Evolutionary conservation across 1,284 basidiomycete species (phyloP), one percentile per base, ranked within the genome.

Genomic region (Neolentinus lepideus): DNA sequence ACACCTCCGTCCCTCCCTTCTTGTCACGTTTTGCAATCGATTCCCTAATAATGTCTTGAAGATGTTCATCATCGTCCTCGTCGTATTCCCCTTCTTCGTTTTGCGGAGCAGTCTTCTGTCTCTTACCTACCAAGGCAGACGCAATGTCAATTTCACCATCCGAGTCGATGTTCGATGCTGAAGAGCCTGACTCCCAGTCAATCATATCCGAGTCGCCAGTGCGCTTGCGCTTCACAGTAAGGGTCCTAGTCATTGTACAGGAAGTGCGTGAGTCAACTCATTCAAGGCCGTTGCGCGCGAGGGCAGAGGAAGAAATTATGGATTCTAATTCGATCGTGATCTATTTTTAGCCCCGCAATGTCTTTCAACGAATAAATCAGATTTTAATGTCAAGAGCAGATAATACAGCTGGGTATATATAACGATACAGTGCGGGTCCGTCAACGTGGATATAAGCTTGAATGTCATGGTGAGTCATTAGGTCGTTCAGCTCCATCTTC

Each of bases 11-110:
- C 0, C 89, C 89, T 31, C 73, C 74, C 67, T 88, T 90, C 16
- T 84, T 70, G 65, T 90, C 78, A 29, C 84, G 71, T 66, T 83
- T 88, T 9, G 78, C 66, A 51, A 89, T 88, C 27, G 85, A 81
- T 9, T 79, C 72, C 47, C 80, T 75, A 21, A 92, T 81, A 52
- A 90, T 78, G 16, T 80, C 72, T 47, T 76, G 72, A 51, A 88
- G 73, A 3, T 78, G 80, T 2, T 83, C 82, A 38, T 84, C 83
- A 53, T 80, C 79, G 24, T 73, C 69, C 2, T 68, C 66, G 8
- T 61, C 66, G 22, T 53, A 31, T 19, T 26, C 21, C 14, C 50
- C 51, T 14, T n/a, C 16, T 54, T 33, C 24, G 1, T 3, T 45
- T 36, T 51, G 47, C 54, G 53, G 38, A 2, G 62, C 55, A 26